Conservation (phyloP, 1,284 basidiomycete species). For the Coniferiporia weirii region DNA sequence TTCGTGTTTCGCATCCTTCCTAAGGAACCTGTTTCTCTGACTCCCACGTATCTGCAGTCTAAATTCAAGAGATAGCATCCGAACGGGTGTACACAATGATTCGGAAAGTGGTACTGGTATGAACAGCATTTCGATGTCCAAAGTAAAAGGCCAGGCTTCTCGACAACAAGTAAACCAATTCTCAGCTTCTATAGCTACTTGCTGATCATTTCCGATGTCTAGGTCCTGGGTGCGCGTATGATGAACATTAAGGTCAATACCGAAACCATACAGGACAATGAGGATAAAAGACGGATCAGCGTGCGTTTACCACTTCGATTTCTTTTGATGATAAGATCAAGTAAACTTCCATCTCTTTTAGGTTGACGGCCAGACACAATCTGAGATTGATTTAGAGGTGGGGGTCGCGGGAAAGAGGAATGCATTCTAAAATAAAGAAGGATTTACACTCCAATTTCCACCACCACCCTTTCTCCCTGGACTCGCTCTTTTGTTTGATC, state of each 20-base stretch:
- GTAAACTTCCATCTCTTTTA: neutral
- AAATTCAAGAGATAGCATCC: constrained; percentile 1
- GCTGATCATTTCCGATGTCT: neutral
- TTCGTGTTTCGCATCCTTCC: neutral
- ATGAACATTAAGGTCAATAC: neutral
- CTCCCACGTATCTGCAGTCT: neutral
- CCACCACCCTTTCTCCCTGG: neutral
- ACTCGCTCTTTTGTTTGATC: neutral
- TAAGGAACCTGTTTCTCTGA: neutral
- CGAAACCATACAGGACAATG: neutral
- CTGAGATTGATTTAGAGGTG: neutral
- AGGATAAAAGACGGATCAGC: neutral
- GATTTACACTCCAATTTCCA: neutral
- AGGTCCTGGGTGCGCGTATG: neutral
- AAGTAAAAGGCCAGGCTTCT: neutral
- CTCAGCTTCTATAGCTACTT: neutral
- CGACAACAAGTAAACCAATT: neutral
- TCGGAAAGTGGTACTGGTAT: neutral
- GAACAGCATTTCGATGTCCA: neutral
- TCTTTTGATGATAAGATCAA: neutral
- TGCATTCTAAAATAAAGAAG: neutral
- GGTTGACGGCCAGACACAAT: neutral
- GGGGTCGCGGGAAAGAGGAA: neutral
- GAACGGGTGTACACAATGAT: neutral
- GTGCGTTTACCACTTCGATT: neutral